Evolutionary conservation across 495 filamentous ascomycete species (phyloP), one percentile per base, ranked within the genome.

Genomic region (Cetradonia linearis): DNA sequence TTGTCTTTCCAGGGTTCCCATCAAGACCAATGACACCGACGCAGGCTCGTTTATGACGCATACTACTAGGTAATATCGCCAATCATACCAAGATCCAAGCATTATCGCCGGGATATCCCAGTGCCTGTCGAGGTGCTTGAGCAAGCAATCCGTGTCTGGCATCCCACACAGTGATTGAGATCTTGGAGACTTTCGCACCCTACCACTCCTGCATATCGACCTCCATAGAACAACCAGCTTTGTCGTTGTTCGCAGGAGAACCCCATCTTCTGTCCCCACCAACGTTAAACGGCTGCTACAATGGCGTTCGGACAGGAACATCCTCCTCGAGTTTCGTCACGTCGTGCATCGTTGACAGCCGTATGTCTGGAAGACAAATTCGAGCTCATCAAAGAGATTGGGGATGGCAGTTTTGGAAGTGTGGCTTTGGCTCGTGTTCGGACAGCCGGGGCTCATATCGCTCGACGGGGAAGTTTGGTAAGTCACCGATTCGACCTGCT

Each of bases 321-420:
- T 52, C 76, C 81, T 68, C 76, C 81, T 63, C 77, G 83, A 62
- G 78, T 77, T 68, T 74, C 78, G 44, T 69, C 77, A 31, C 72
- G 75, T 18, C 70, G 71, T 55, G 77, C 80, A 60, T 73, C 50
- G 20, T 36, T 78, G 60, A 68, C 81, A 9, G 76, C 77, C 31
- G 59, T 74, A 56, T 78, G 79, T 36, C 77, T 91, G 14, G 84
- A 88, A 71, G 93, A 97, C 70, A 84, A 89, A 63, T 99, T 95
- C 69, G 93, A 99, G 72, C 84, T 99, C 42, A 74, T 97, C 65
- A 99, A 97, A 73, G 93, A 99, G 64, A 91, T 99, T 66, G 93
- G 93, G 9, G 93, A 99, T 86, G 93, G 93, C 58, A 96, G 92
- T 71, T 99, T 99, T 67, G 93, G 93, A 36, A 97, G 90, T 66